These are phyloP conservation scores for Strobilomyces dryophilus DNA, from an alignment of 768 basidiomycete species.

Conservation along the genomic window DNA sequence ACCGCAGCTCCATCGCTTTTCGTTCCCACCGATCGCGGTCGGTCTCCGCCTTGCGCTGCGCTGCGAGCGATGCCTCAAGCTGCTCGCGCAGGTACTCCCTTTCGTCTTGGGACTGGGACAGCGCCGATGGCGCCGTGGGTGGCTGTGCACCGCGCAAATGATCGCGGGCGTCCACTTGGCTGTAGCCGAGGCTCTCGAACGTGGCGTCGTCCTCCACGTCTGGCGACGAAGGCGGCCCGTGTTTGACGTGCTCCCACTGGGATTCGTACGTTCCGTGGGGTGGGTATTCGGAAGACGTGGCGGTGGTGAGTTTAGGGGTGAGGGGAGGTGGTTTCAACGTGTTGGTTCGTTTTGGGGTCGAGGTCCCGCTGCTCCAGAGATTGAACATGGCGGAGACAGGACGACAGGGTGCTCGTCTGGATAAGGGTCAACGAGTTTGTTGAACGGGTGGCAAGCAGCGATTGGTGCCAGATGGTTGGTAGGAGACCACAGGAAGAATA, in stretches of 20 bases:
- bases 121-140: not conserved
- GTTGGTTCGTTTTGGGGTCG: slow-evolving; percentile 17
- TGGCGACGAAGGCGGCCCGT: slow-evolving; percentile 11
- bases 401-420: not conserved
- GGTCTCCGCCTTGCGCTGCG: slow-evolving; percentile 14
- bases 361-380: slow-evolving; percentile 10
- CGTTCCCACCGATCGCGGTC: slow-evolving; percentile 23
- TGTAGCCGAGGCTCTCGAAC: slow-evolving; percentile 19
- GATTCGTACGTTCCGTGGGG: slow-evolving; percentile 6
- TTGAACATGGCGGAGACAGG: not conserved
- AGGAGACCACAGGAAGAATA: not conserved
- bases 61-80: slow-evolving; percentile 10
- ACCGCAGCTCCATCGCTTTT: slow-evolving; percentile 16
- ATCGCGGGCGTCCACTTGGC: slow-evolving; percentile 14
- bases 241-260: slow-evolving; percentile 23
- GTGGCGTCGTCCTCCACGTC: slow-evolving; percentile 16
- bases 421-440: not conserved
- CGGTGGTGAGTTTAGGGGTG: slow-evolving; percentile 20
- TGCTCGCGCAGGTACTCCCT: slow-evolving; percentile 6
- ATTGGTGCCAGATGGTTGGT: not conserved
- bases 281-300: slow-evolving; percentile 9
- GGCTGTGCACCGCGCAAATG: not conserved
- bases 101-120: slow-evolving; percentile 9
- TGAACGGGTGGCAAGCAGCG: not conserved
- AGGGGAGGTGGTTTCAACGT: slow-evolving; percentile 19